Evolutionary conservation across 2,329 filamentous ascomycete species (phyloP).

Genomic region (Fonsecaea nubica): DNA sequence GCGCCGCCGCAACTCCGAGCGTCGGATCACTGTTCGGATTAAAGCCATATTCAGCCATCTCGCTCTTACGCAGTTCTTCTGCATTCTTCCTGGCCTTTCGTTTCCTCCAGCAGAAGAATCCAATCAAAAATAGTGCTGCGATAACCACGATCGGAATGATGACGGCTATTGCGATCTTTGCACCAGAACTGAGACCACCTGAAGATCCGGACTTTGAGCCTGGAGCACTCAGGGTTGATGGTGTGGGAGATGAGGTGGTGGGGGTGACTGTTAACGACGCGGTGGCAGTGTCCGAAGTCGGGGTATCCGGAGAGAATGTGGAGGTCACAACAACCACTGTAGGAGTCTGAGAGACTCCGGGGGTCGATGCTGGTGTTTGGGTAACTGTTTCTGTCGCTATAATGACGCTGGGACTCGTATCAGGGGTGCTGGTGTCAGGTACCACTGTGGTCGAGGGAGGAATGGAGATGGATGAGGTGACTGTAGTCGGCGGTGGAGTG

Average conservation of each 20-base stretch:
- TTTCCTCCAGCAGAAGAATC: constrained; percentile 73
- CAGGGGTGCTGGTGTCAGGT: constrained; percentile 30
- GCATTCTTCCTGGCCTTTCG: constrained; percentile 83
- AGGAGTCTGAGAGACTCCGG: constrained; percentile 30
- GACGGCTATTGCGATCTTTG: constrained; percentile 88
- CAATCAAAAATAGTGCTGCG: constrained; percentile 67
- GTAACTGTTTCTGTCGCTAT: constrained; percentile 38
- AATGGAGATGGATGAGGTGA: constrained; percentile 38
- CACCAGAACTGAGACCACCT: constrained; percentile 55
- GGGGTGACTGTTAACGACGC: constrained; percentile 27
- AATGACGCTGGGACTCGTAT: constrained; percentile 37
- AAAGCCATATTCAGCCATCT: constrained; percentile 96
- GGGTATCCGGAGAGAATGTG: constrained; percentile 41
- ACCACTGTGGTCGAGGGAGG: constrained; percentile 36
- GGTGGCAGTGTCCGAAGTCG: constrained; percentile 39
- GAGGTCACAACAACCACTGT: constrained; percentile 41
- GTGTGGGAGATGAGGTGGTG: constrained; percentile 36
- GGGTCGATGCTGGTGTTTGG: constrained; percentile 34
- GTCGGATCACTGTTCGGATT: constrained; percentile 97
- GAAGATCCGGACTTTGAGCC: constrained; percentile 34
- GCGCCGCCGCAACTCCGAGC: constrained; percentile 61
- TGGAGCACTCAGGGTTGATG: constrained; percentile 36
- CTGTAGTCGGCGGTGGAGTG: constrained; percentile 39
- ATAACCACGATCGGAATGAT: constrained; percentile 88
- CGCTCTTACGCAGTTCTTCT: constrained; percentile 88